Evolutionary conservation across 2,329 filamentous ascomycete species (phyloP).

Genomic region (Stemphylium lycopersici): DNA sequence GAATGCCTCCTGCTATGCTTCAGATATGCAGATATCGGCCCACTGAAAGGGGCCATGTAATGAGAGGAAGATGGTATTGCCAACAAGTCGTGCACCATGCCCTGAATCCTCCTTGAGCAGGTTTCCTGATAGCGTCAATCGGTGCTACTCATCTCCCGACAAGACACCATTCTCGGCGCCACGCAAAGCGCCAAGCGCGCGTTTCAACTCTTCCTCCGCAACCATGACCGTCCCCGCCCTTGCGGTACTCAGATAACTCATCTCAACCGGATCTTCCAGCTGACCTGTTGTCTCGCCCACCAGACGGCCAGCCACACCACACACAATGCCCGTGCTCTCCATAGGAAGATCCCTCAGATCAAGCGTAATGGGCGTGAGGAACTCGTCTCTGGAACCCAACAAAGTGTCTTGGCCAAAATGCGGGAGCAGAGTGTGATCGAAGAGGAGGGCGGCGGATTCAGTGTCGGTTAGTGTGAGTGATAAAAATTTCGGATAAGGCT

Average conservation of each 20-base stretch:
- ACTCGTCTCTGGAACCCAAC: constrained; percentile 74
- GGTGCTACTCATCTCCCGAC: constrained; percentile 16
- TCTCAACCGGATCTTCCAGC: constrained; percentile 63
- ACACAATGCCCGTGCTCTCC: constrained; percentile 93
- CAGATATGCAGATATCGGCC: no score
- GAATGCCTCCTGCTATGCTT: no score
- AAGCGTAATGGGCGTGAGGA: constrained; percentile 83
- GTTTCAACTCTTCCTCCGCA: constrained; percentile 72
- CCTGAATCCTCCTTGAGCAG: no score
- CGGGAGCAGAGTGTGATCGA: constrained; percentile 70
- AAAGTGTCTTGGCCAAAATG: constrained; percentile 67
- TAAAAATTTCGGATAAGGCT: constrained; percentile 68
- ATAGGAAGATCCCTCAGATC: constrained; percentile 81
- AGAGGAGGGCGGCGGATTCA: constrained; percentile 74
- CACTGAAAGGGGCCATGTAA: no score
- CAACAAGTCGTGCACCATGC: no score
- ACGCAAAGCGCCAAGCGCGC: constrained; percentile 73
- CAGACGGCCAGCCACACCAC: constrained; percentile 84
- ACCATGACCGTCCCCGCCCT: constrained; percentile 89
- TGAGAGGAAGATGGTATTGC: no score
- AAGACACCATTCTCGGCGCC: constrained; percentile 41
- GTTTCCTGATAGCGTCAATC: no score
- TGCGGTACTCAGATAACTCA: constrained; percentile 90
- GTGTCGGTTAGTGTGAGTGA: constrained; percentile 75
- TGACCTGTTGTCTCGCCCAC: constrained; percentile 68